phyloP scores from a whole-genome alignment of 768 basidiomycete species.

The Macrolepiota dolichaula region DNA sequence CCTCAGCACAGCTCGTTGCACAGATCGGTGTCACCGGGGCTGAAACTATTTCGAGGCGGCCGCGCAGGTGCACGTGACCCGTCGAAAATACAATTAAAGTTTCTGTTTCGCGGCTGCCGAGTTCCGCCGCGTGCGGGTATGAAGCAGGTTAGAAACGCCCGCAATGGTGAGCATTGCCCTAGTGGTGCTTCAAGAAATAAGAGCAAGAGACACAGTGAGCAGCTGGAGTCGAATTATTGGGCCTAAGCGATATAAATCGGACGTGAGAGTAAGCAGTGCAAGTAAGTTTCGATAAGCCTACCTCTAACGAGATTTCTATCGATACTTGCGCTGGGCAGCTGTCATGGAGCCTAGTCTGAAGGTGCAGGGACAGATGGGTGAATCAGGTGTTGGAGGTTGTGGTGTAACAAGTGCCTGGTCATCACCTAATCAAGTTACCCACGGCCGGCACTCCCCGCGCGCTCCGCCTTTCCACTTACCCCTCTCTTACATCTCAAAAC shows the following conservation, averaged over 20 bases:
- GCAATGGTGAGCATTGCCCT: too few species aligned
- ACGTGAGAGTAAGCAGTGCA: not conserved
- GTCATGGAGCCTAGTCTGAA: not conserved
- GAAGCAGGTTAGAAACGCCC: too few species aligned
- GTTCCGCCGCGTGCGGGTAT: too few species aligned
- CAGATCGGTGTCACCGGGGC: not conserved
- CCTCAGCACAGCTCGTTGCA: slow-evolving; percentile 5
- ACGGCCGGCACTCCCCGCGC: not conserved
- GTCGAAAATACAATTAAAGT: not conserved
- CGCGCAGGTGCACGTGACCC: not conserved
- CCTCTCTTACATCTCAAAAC: too few species aligned
- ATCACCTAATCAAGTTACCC: not conserved
- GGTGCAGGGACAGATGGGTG: not conserved
- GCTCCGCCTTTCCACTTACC: not conserved
- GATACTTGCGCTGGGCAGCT: not conserved
- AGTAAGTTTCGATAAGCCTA: not conserved
- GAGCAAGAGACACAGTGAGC: not conserved
- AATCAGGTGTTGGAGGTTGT: not conserved
- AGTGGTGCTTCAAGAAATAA: not conserved
- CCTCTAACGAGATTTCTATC: not conserved
- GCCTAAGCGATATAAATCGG: not conserved
- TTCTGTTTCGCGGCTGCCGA: not conserved
- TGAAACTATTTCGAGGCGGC: slow-evolving; percentile 1
- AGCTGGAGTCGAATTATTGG: not conserved
- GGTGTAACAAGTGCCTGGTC: not conserved